Base-by-base conservation (phyloP, 1,284 basidiomycete genomes). In the Volvariella surrecta region DNA sequence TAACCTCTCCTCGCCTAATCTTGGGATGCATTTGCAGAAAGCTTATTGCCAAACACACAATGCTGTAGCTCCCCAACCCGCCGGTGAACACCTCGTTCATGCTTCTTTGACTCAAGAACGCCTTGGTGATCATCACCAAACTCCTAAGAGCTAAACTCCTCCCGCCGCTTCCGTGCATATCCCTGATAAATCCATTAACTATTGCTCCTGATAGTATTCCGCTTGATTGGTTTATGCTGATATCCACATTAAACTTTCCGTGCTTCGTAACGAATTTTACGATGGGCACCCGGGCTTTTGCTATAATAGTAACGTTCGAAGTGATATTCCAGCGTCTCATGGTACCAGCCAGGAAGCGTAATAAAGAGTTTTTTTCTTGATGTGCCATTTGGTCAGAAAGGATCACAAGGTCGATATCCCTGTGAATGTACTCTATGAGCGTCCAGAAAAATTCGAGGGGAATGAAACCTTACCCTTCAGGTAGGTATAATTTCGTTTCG, bases 71-170 rank as follows among this genome's bases (percentile, higher is more conserved):
- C 7, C 95, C 94, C 13, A 99, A 63, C 0, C 96, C 95, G 8
- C 96, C 95, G 0, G 87, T 89, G 61, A 85, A 98, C 10, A 98
- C 95, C 62, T 99, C 95, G 60, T 97, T 98, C 90, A 98, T 90
- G 19, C 79, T 82, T 31, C 95, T 72, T 58, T 97, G 91, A 50
- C 75, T 78, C 45, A 99, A 72, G 60, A 97, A 95, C 3, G 85
- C 78, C 64, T 99, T 99, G 55, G 89, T 81, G 48, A 95, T 78
- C 57, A 98, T 67, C 19, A 94, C 82, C 28, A 97, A 78, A 46
- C 76, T 77, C 20, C 87, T 80, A 9, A 95, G 66, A 0, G 89
- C 89, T 16, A 69, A 53, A 40, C 63, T 65, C 73, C 60, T 45
- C 4, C 43, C 30, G 32, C 59, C 48, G 35, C 47, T 37, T 19